Percentiles rank a stretch among this genome's conserved stretches.
Evolutionary conservation across 306 rosid species (phyloP).

Genomic region (Cicer bijugum): DNA sequence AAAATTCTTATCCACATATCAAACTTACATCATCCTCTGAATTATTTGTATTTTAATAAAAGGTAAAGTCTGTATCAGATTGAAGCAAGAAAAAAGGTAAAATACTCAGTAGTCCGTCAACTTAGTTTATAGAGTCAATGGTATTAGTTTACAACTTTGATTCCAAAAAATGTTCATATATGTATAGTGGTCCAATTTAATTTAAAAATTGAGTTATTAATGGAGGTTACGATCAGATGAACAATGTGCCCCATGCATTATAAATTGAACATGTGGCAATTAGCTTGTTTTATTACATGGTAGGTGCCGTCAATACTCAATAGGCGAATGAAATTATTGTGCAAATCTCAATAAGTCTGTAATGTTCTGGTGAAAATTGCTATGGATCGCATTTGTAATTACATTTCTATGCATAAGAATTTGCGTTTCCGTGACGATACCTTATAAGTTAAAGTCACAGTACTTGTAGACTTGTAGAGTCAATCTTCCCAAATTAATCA

Average conservation of each 20-base stretch:
- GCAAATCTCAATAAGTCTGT: too few species aligned
- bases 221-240: constrained; percentile 43
- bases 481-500: constrained; percentile 26
- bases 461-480: constrained; percentile 18
- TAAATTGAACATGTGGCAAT: constrained; percentile 40
- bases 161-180: constrained; percentile 24
- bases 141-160: constrained; percentile 38
- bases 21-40: constrained; percentile 38
- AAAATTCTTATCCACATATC: constrained; percentile 14
- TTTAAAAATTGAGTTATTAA: not conserved
- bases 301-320: constrained; percentile 27
- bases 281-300: constrained; percentile 26
- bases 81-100: constrained; percentile 34
- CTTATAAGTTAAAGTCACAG: not conserved
- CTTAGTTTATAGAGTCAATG: constrained; percentile 49
- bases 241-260: constrained; percentile 32
- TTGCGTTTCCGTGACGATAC: too few species aligned
- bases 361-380: too few species aligned
- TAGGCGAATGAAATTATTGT: too few species aligned
- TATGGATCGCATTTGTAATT: too few species aligned
- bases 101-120: constrained; percentile 40
- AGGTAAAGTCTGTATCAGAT: constrained; percentile 33
- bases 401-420: too few species aligned
- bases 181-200: constrained; percentile 12
- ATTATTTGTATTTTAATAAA: not conserved